phyloP scores from a whole-genome alignment of 345 rosid species.

The Brassica juncea region DNA sequence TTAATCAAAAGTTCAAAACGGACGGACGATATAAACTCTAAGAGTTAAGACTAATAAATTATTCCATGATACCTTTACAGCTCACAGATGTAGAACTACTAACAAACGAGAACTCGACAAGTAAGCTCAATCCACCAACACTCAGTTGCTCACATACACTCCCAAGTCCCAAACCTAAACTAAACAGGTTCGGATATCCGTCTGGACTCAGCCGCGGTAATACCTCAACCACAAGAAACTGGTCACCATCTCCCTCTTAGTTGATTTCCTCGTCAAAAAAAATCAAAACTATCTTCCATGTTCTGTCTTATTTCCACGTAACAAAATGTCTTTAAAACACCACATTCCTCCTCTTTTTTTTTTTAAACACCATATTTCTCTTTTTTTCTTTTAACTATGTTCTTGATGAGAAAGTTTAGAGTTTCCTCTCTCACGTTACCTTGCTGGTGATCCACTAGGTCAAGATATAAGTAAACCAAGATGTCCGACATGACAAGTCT shows the following conservation, averaged over 20 bases:
- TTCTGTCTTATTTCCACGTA: not conserved
- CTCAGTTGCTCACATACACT: not conserved
- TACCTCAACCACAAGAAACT: not conserved
- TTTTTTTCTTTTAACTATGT: not conserved
- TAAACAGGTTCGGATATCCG: not conserved
- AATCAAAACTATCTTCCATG: not conserved
- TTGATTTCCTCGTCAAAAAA: not conserved
- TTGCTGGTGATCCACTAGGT: not conserved
- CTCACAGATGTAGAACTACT: not conserved
- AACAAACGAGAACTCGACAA: not conserved
- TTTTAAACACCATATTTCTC: not conserved
- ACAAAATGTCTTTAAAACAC: not conserved
- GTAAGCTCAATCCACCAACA: not conserved
- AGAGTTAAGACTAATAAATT: not conserved
- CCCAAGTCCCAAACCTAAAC: not conserved
- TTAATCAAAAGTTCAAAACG: conserved; percentile 1
- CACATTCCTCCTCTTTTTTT: no score
- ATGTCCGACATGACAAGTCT: conserved; percentile 80
- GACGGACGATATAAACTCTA: conserved; percentile 12
- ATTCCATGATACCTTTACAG: not conserved
- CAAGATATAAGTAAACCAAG: not conserved
- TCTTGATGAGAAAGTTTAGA: not conserved
- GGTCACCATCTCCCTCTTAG: conserved; percentile 6
- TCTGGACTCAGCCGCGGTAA: not conserved
- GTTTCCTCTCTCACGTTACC: not conserved